Conservation (phyloP, 2,329 filamentous ascomycete genomes). For the Xylaria polymorpha region DNA sequence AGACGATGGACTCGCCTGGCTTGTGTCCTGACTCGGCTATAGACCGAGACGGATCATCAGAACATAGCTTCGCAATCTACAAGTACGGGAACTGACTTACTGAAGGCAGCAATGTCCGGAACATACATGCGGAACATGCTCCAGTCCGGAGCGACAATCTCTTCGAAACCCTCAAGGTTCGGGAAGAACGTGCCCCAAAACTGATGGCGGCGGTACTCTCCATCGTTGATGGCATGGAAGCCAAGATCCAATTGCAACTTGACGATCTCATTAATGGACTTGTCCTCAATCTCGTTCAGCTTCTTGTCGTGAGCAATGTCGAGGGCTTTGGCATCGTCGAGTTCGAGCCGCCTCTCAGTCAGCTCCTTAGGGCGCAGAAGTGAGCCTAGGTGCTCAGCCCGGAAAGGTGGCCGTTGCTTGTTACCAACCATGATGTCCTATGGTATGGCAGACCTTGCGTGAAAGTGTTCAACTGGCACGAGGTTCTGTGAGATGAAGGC, state of each 20-base stretch:
- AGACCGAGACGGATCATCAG: constrained; percentile 14
- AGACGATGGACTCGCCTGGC: constrained; percentile 59
- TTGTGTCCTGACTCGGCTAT: constrained; percentile 59
- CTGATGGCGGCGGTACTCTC: constrained; percentile 56
- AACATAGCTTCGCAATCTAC: background rate
- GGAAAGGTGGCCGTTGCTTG: constrained; percentile 67
- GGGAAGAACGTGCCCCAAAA: constrained; percentile 63
- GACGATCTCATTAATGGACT: constrained; percentile 74
- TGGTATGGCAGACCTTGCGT: background rate
- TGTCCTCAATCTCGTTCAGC: constrained; percentile 67
- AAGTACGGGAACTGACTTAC: constrained; percentile 48
- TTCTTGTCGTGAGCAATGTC: constrained; percentile 55
- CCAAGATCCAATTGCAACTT: constrained; percentile 75
- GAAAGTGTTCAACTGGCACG: background rate
- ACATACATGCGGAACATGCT: constrained; percentile 66
- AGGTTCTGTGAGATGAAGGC: background rate
- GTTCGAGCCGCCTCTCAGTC: constrained; percentile 67
- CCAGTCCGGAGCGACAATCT: constrained; percentile 61
- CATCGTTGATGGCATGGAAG: constrained; percentile 70
- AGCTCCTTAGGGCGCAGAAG: constrained; percentile 75
- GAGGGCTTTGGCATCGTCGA: constrained; percentile 53
- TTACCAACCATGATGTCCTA: constrained; percentile 43
- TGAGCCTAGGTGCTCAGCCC: constrained; percentile 81
- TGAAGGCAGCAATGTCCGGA: constrained; percentile 58
- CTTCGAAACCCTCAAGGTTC: constrained; percentile 57